A percentile compares a stretch with the other conserved stretches of the same genome.
Conservation (phyloP, 441 rosid species). For the Populus hybrid region DNA sequence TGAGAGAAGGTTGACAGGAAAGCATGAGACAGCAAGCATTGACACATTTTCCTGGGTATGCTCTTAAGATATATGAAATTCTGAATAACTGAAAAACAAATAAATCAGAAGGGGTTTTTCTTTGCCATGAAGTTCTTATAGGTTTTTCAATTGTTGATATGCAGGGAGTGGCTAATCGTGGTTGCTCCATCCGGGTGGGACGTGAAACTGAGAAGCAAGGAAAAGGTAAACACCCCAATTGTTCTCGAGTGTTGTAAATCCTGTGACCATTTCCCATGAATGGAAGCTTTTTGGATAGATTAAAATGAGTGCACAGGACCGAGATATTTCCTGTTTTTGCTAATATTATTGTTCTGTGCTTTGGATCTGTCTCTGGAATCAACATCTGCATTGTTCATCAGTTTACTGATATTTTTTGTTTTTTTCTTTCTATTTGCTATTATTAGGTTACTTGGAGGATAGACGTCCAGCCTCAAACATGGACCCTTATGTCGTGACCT, state of each 20-base stretch:
- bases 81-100: neutral
- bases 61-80: neutral
- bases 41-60: slow-evolving; percentile 92
- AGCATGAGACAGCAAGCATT: slow-evolving; percentile 95
- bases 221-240: slow-evolving; percentile 55
- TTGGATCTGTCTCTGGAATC: neutral
- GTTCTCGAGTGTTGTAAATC: neutral
- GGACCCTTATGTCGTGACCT: slow-evolving; percentile 87
- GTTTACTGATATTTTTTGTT: neutral
- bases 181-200: slow-evolving; percentile 95
- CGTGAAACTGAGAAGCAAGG: slow-evolving; percentile 90
- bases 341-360: neutral
- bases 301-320: neutral
- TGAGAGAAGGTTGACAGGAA: slow-evolving; percentile 94
- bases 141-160: slow-evolving; percentile 13
- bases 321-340: too few relatives aligned
- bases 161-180: slow-evolving; percentile 97
- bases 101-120: neutral
- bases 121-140: neutral
- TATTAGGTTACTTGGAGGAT: slow-evolving; percentile 85
- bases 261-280: neutral
- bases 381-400: neutral
- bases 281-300: neutral
- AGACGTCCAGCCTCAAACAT: slow-evolving; percentile 93
- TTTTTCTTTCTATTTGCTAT: neutral